These are phyloP conservation scores for Rubia peregrina DNA, from an alignment of 305 asterid genomes.

Conservation along the genomic window DNA sequence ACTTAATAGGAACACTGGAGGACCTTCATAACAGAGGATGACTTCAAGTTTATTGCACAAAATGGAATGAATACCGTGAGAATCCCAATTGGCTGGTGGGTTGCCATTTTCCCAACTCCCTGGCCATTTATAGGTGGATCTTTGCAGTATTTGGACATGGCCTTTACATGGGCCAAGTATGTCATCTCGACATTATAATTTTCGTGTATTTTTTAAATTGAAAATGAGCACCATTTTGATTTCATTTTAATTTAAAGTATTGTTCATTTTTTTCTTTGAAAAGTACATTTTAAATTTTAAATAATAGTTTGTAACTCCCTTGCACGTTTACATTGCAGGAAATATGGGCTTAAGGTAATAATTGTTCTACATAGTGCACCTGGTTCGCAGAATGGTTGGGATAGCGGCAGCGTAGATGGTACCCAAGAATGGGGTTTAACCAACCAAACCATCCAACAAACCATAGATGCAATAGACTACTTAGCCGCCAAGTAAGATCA, in stretches of 20 bases:
- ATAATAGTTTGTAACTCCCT: neutral
- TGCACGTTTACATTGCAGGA: constrained; percentile 24
- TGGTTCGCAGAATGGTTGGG: constrained; percentile 60
- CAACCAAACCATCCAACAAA: constrained; percentile 38
- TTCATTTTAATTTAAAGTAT: too few relatives aligned
- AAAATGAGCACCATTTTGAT: too few relatives aligned
- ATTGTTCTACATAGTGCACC: constrained; percentile 65
- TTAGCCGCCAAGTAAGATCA: constrained; percentile 41
- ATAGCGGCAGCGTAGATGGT: constrained; percentile 58
- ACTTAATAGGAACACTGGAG: constrained; percentile 54
- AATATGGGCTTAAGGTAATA: constrained; percentile 43
- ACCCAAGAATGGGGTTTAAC: constrained; percentile 61
- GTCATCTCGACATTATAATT: neutral
- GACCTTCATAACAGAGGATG: constrained; percentile 52
- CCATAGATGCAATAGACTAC: constrained; percentile 44
- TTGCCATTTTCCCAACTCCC: constrained; percentile 47
- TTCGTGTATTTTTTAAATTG: neutral
- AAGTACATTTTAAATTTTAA: neutral
- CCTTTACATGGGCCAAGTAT: constrained; percentile 67
- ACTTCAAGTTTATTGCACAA: constrained; percentile 48
- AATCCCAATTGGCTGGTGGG: constrained; percentile 90
- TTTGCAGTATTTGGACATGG: constrained; percentile 47
- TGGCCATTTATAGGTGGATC: constrained; percentile 65
- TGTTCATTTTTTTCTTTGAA: neutral
- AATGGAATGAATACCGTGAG: constrained; percentile 53